Conservation (phyloP, 768 basidiomycete genomes). For the Boletellus ananiceps region DNA sequence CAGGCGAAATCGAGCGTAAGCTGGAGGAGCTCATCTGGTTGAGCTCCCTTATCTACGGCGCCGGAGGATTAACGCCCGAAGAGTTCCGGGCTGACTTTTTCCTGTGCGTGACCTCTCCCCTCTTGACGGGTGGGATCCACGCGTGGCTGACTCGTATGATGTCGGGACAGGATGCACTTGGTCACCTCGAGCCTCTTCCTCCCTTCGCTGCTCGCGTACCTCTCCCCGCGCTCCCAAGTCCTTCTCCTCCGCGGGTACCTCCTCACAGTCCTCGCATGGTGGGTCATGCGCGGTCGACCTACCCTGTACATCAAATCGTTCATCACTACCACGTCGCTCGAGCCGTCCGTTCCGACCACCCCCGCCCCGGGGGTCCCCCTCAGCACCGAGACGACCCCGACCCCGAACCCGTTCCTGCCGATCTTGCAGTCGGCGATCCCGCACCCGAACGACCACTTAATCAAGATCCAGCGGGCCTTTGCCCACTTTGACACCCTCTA, state of each 20-base stretch:
- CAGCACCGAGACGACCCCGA: constrained; percentile 12
- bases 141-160: neutral
- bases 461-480: constrained; percentile 32
- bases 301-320: constrained; percentile 29
- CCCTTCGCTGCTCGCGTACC: constrained; percentile 19
- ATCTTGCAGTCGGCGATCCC: constrained; percentile 36
- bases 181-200: constrained; percentile 31
- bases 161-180: constrained; percentile 21
- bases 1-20: constrained; percentile 45
- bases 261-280: constrained; percentile 19
- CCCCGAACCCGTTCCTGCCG: constrained; percentile 38
- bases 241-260: constrained; percentile 31
- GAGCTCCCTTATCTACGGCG: constrained; percentile 49
- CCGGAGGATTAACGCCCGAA: constrained; percentile 51
- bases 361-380: neutral
- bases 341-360: constrained; percentile 6
- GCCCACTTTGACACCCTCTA: constrained; percentile 34
- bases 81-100: constrained; percentile 45
- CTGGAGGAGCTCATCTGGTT: constrained; percentile 62
- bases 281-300: constrained; percentile 30
- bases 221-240: constrained; percentile 15
- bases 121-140: no score
- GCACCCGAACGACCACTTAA: constrained; percentile 33
- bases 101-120: constrained; percentile 33
- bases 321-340: constrained; percentile 23